These are phyloP conservation scores for Solanum microdontum DNA, from an alignment of 257 asterid genomes.

Conservation along the genomic window DNA sequence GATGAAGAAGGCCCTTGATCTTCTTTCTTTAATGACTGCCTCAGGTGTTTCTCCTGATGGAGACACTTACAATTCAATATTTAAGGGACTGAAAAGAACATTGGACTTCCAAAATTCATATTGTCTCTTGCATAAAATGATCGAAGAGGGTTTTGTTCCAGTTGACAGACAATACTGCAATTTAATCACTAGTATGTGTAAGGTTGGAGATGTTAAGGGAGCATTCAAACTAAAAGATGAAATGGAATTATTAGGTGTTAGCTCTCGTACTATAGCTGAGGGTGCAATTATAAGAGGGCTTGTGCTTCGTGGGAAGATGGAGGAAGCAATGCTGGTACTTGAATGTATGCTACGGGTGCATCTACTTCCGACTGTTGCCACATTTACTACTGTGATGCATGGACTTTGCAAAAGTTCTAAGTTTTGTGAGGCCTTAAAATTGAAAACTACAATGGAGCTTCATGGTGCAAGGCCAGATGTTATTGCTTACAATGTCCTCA, in stretches of 20 bases:
- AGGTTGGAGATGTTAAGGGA: constrained; percentile 47
- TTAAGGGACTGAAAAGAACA: constrained; percentile 51
- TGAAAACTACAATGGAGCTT: constrained; percentile 53
- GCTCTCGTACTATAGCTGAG: constrained; percentile 36
- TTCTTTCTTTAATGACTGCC: constrained; percentile 43
- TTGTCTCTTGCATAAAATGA: constrained; percentile 41
- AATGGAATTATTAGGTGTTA: constrained; percentile 39
- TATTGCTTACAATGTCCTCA: constrained; percentile 67
- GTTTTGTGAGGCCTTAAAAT: constrained; percentile 37
- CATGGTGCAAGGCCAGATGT: constrained; percentile 61
- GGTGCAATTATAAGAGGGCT: constrained; percentile 81
- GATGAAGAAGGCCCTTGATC: constrained; percentile 46
- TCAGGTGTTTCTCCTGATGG: constrained; percentile 39
- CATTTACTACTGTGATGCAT: constrained; percentile 72
- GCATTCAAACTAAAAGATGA: constrained; percentile 52
- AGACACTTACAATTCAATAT: constrained; percentile 41
- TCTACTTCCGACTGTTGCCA: constrained; percentile 52
- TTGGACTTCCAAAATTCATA: constrained; percentile 32
- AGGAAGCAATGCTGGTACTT: constrained; percentile 50
- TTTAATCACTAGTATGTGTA: constrained; percentile 60
- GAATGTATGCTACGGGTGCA: constrained; percentile 48
- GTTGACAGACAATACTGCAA: constrained; percentile 49
- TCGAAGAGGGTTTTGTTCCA: constrained; percentile 45
- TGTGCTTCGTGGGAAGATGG: constrained; percentile 48
- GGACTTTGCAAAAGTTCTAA: constrained; percentile 52